Conservation (phyloP, 129 eudicot species). For the Saussurea involucrata region DNA sequence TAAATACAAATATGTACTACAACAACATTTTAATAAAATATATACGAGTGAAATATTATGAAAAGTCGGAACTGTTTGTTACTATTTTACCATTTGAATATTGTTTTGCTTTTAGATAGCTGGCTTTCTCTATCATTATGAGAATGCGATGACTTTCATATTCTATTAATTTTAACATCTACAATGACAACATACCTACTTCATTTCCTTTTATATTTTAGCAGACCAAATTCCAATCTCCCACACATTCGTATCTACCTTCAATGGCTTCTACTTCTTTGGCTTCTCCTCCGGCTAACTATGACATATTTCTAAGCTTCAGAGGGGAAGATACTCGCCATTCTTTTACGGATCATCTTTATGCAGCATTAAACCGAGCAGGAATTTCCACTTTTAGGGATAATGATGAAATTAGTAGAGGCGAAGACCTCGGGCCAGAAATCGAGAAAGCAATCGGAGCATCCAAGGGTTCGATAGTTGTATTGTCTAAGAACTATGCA, state of each 20-base stretch:
- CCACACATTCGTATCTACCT: neutral
- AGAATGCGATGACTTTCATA: no score
- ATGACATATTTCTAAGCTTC: neutral
- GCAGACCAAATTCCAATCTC: neutral
- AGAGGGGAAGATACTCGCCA: neutral
- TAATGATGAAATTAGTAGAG: neutral
- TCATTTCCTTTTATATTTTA: no score
- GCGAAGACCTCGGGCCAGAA: neutral
- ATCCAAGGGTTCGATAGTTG: constrained; percentile 10
- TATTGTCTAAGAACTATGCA: constrained; percentile 1
- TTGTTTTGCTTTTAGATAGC: no score
- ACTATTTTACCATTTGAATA: no score
- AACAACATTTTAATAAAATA: no score
- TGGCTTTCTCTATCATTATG: no score
- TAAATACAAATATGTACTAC: no score
- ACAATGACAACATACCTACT: neutral
- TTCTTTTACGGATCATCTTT: neutral
- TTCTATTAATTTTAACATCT: no score
- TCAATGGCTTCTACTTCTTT: neutral
- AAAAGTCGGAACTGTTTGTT: no score
- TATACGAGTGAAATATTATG: no score
- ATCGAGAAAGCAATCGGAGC: neutral
- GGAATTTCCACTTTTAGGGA: neutral
- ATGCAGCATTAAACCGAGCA: neutral
- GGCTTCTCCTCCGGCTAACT: neutral